Evolutionary conservation across 192 early-diverging fungal genomes (phyloP), one percentile per base, ranked within the genome.

Genomic region (Phycomyces nitens): DNA sequence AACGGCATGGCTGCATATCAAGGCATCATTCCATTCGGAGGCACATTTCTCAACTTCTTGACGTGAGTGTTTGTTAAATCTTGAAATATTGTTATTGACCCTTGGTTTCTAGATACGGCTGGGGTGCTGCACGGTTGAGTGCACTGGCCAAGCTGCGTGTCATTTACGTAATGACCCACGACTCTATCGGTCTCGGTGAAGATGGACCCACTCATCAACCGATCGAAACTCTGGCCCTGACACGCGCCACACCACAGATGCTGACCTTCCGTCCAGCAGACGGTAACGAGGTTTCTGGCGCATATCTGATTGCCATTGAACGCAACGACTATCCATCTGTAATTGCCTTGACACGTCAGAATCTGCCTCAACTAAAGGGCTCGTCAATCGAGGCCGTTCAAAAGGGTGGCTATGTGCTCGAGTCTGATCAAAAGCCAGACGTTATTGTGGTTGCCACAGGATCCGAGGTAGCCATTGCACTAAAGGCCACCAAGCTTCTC

Each of bases 151-250:
- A 89, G 22, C 86, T 91, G 50, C 94, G 91, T 23, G 88, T 96
- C 53, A 66, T 99, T 59, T 96, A 94, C 78, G 84, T 99, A 62
- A 94, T 95, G 90, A 97, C 97, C 56, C 97, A 99, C 84, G 97
- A 99, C 80, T 97, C 95, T 23, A 94, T 99, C 50, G 96, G 94
- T 58, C 86, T 94, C 38, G 97, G 97, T 60, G 97, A 99, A 76
- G 97, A 99, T 76, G 97, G 97, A 4, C 97, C 95, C 15, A 99
- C 97, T 43, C 97, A 99, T 77, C 97, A 99, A 76, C 95, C 97
- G 2, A 93, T 97, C 50, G 97, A 99, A 77, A 96, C 94, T 7
- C 69, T 96, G 63, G 89, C 94, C 47, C 73, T 84, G 66, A 74
- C 90, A 49, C 89, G 97, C 43, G 94, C 94, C 3, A 85, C 90